Evolutionary conservation across 2,329 filamentous ascomycete genomes (phyloP).

Genomic region (Aspergillus sp.): DNA sequence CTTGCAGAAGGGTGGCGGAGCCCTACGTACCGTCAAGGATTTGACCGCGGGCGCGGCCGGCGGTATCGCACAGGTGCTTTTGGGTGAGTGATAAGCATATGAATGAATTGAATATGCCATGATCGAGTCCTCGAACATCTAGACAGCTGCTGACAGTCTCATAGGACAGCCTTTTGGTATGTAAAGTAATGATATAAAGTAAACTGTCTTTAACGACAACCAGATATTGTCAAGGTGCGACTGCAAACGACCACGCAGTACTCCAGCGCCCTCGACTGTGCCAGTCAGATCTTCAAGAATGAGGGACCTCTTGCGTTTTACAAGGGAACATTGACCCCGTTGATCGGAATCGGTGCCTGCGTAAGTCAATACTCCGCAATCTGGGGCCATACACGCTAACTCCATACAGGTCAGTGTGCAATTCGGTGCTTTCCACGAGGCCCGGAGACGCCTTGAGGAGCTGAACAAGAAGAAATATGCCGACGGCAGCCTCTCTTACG

Average conservation of each 20-base stretch:
- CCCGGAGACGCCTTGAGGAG: conserved; percentile 79
- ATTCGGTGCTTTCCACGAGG: conserved; percentile 94
- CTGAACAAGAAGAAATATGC: conserved; percentile 57
- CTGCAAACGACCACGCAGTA: conserved; percentile 86
- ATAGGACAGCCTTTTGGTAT: conserved; percentile 65
- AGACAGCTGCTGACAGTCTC: conserved; percentile 23
- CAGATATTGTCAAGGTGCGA: conserved; percentile 95
- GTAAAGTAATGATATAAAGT: conserved; percentile 17
- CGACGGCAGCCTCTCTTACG: conserved; percentile 63
- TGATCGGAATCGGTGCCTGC: conserved; percentile 94
- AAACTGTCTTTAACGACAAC: conserved; percentile 10
- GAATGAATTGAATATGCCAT: too few relatives aligned
- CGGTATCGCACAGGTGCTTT: conserved; percentile 87
- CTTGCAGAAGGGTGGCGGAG: conserved; percentile 36
- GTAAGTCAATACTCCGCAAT: conserved; percentile 47
- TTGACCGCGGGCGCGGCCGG: conserved; percentile 86
- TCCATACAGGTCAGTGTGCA: conserved; percentile 72
- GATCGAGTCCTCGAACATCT: not conserved
- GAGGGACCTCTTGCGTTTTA: conserved; percentile 94
- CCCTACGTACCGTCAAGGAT: conserved; percentile 74
- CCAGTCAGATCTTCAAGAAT: conserved; percentile 76
- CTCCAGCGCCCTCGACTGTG: conserved; percentile 74
- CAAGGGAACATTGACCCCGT: conserved; percentile 92
- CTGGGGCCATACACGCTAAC: not conserved
- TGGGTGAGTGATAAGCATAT: conserved; percentile 61